Evolutionary conservation across 2,329 filamentous ascomycete species (phyloP).

Genomic region (Allantophomopsis cytisporea): DNA sequence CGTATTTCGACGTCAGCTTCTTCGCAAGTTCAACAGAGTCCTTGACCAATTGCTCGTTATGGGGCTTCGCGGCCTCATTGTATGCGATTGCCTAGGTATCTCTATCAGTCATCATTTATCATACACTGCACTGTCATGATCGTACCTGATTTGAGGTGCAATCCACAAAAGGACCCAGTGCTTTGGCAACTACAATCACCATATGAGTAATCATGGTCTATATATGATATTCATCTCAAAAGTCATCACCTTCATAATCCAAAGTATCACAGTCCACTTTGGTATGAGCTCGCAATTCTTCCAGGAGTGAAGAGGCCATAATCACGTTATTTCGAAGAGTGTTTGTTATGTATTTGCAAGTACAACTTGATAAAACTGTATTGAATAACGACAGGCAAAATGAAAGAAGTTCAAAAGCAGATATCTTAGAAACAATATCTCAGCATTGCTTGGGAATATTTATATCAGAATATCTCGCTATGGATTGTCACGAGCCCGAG

Average conservation of each 20-base stretch:
- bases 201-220: conserved; percentile 1
- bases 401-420: too few relatives aligned
- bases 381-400: too few relatives aligned
- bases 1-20: conserved; percentile 17
- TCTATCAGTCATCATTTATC: background rate
- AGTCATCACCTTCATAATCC: conserved; percentile 26
- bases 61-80: conserved; percentile 27
- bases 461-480: too few relatives aligned
- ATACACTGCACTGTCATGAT: conserved; percentile 16
- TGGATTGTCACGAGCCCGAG: too few relatives aligned
- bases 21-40: conserved; percentile 21
- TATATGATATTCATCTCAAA: background rate
- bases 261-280: conserved; percentile 37
- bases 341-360: too few relatives aligned
- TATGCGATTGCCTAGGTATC: conserved; percentile 35
- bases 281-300: conserved; percentile 27
- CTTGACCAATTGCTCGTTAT: conserved; percentile 23
- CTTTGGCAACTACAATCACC: conserved; percentile 23
- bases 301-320: conserved; percentile 20
- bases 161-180: conserved; percentile 33
- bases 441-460: too few relatives aligned
- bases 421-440: too few relatives aligned
- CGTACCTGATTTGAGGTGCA: conserved; percentile 35
- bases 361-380: too few relatives aligned
- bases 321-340: background rate